Evolutionary conservation across 208 protist genomes (phyloP), one percentile per base, ranked within the genome.

Genomic region (Wallacemonas sp.): DNA sequence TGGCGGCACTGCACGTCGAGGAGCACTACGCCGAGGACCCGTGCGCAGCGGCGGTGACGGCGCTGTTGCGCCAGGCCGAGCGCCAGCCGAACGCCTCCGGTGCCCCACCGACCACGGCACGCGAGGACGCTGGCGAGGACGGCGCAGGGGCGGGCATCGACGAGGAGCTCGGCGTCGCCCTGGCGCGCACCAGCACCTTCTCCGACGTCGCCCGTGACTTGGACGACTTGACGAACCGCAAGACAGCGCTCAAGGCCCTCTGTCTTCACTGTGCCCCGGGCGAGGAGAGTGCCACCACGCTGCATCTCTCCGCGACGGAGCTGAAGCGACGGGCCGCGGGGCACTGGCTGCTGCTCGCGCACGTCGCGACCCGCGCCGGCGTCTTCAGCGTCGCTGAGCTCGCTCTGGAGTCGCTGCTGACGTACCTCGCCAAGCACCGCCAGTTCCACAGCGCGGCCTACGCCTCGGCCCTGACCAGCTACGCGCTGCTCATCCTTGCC

Each of bases 261-360:
- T 74, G 66, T 63, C 57, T 67, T 31, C 77, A 81, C 67, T 77
- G 67, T 68, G 79, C 72, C 0, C 79, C 81, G 1, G 82, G 79
- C 31, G 86, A 85, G 44, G 68, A 79, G 20, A 69, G 20, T 1
- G 42, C 22, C 2, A 70, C 65, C 65, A 72, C 68, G 28, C 61
- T 72, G 44, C 66, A 36, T 36, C 32, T 77, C 65, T 68, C 74
- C 39, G 55, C 66, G 26, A 50, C 39, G 0, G 66, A 79, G 70
- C 65, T 74, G 28, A 66, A 63, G 65, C 61, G 61, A 1, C 76
- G 70, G 14, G 76, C 81, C 3, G 84, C 79, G 59, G 82, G 79
- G 2, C 78, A 89, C 54, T 93, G 84, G 84, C 74, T 79, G 2
- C 61, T 93, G 39, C 72, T 93, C 18, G 71, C 82, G 14, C 67